Conservation (phyloP, 2,329 filamentous ascomycete genomes). For the Emmonsiellopsis sp. region DNA sequence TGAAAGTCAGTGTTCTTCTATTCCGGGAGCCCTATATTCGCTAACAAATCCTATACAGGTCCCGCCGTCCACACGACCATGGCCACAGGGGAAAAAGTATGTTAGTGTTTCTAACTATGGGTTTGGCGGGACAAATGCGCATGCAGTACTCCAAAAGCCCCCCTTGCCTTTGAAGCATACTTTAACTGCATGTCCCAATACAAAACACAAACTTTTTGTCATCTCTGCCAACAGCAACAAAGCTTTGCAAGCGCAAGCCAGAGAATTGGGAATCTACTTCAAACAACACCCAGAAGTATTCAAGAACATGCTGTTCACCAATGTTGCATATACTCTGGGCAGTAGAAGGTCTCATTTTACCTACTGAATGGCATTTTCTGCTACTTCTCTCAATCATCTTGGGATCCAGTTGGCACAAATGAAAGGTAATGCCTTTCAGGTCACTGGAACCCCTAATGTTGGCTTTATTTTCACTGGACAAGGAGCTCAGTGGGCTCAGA, state of each 20-base stretch:
- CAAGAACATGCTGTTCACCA: too few species aligned
- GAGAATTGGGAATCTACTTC: too few species aligned
- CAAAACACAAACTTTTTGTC: background rate
- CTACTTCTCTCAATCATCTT: background rate
- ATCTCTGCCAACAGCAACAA: background rate
- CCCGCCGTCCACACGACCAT: background rate
- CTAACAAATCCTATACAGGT: background rate
- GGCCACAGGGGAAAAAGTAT: background rate
- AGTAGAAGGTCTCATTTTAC: too few species aligned
- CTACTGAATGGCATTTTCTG: background rate
- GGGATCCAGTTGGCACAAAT: background rate
- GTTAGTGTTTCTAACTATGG: background rate
- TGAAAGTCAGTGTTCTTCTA: slow-evolving; percentile 4
- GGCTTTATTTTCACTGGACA: background rate
- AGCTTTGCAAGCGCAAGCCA: too few species aligned
- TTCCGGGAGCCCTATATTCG: background rate
- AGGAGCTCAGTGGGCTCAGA: background rate
- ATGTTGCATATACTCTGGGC: too few species aligned
- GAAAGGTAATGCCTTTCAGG: background rate
- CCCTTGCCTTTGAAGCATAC: too few species aligned
- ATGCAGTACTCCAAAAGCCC: slow-evolving; percentile 8
- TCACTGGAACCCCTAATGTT: background rate
- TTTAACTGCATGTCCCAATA: background rate
- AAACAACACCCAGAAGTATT: too few species aligned
- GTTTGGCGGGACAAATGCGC: slow-evolving; percentile 11